Evolutionary conservation across 75 land plant genomes (phyloP), one percentile per base, ranked within the genome.

Genomic region (Adiantum capillusveneris): DNA sequence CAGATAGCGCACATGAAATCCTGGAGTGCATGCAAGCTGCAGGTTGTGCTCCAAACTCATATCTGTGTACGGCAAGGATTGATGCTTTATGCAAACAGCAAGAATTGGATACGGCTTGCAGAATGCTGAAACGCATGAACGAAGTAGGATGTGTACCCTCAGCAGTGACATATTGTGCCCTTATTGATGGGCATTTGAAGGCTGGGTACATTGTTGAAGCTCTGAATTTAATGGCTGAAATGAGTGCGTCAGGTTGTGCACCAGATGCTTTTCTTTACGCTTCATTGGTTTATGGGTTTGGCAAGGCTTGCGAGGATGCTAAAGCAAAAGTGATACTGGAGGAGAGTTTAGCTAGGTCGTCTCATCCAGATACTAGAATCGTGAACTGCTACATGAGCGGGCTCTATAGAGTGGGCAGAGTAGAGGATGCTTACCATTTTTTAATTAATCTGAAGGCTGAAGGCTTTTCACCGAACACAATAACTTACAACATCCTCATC

Each of bases 151-250:
- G 82, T 59, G 31, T 28, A 34, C 88, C 93, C 24, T 79, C 70
- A 69, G 36, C 81, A 30, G 69, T 88, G 25, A 88, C 88, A 11
- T 88, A 73, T 55, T 78, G 71, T 52, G 85, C 80, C 25, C 43
- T 88, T 43, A 77, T 88, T 65, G 93, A 88, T 74, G 93, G 93
- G 3, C 67, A 72, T 51, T 78, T 81, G 45, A 87, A 87, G 56
- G 75, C 73, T 66, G 82, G 88, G 13, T 34, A 87, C 25, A 43
- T 76, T 41, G 78, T 73, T 22, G 72, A 46, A 66, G 92, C 92
- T 30, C 72, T 75, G 28, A 61, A 75, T 27, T 65, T 87, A 31
- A 81, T 84, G 64, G 54, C 63, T 21, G 75, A 70, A 60, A 76
- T 87, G 88, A 73, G 34, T 19, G 85, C 74, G 44, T 52, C 34